phyloP scores from a whole-genome alignment of 352 stramenopile species.

The Pythium rhizo-oryzae region DNA sequence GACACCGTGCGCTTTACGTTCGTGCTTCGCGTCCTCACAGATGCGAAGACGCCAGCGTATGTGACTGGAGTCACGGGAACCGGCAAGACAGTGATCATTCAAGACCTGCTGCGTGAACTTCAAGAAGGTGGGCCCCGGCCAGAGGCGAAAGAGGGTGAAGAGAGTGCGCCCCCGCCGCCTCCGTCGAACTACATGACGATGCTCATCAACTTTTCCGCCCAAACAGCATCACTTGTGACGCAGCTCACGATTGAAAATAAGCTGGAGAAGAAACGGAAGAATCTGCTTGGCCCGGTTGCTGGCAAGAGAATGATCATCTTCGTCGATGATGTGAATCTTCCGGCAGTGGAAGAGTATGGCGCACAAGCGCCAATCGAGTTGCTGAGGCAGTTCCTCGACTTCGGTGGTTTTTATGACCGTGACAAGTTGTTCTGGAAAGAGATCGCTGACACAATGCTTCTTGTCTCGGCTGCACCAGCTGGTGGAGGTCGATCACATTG shows the following conservation, averaged over 20 bases:
- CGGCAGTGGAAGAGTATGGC: slow-evolving; percentile 94
- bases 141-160: slow-evolving; percentile 26
- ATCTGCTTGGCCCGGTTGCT: slow-evolving; percentile 88
- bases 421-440: slow-evolving; percentile 98
- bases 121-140: slow-evolving; percentile 21
- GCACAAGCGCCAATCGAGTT: slow-evolving; percentile 94
- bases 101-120: slow-evolving; percentile 54
- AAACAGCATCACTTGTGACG: slow-evolving; percentile 90
- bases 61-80: slow-evolving; percentile 80
- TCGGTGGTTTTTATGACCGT: slow-evolving; percentile 96
- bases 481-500: slow-evolving; percentile 85
- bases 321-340: slow-evolving; percentile 96
- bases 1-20: slow-evolving; percentile 53
- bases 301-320: slow-evolving; percentile 93
- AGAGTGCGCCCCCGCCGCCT: slow-evolving; percentile 16
- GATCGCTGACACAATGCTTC: slow-evolving; percentile 92
- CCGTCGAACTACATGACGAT: slow-evolving; percentile 71
- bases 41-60: slow-evolving; percentile 63
- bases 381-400: slow-evolving; percentile 94
- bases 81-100: slow-evolving; percentile 77
- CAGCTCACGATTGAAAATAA: slow-evolving; percentile 93
- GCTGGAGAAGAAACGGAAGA: slow-evolving; percentile 96
- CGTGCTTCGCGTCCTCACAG: slow-evolving; percentile 37
- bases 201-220: slow-evolving; percentile 92
- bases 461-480: slow-evolving; percentile 90